These are phyloP conservation scores for Cephaloascus albidus DNA, from an alignment of 805 yeast genomes.

Conservation along the genomic window DNA sequence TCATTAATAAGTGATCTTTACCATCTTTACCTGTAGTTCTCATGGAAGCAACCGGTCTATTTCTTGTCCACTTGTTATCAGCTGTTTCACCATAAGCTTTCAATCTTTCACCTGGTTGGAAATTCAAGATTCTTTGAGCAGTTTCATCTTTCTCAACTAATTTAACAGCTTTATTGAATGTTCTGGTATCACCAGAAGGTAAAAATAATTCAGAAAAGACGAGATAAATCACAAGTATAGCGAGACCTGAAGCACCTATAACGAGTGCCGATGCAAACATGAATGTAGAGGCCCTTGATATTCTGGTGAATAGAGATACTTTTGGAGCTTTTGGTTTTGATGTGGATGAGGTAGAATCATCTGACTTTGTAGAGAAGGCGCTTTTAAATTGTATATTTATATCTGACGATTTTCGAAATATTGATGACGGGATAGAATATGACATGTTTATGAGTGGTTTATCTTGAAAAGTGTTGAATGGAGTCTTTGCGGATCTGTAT, in stretches of 20 bases:
- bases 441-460: too few relatives aligned
- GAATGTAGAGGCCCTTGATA: constrained; percentile 53
- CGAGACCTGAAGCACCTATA: constrained; percentile 59
- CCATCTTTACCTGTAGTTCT: constrained; percentile 67
- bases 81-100: constrained; percentile 77
- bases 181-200: constrained; percentile 87
- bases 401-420: too few relatives aligned
- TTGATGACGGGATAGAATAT: too few relatives aligned
- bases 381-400: too few relatives aligned
- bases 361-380: too few relatives aligned
- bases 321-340: constrained; percentile 24
- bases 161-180: constrained; percentile 80
- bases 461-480: too few relatives aligned
- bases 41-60: constrained; percentile 70
- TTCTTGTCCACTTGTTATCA: constrained; percentile 76
- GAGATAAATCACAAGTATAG: constrained; percentile 61
- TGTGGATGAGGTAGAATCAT: constrained; percentile 16
- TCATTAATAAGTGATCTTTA: constrained; percentile 72
- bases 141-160: constrained; percentile 59
- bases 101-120: constrained; percentile 47
- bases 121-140: constrained; percentile 49
- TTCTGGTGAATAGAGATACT: constrained; percentile 33
- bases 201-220: constrained; percentile 72
- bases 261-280: constrained; percentile 54
- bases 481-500: too few relatives aligned